Percentiles rank a stretch among this genome's conserved stretches.
phyloP scores from a whole-genome alignment of 345 rosid species.

The Murraya paniculata region DNA sequence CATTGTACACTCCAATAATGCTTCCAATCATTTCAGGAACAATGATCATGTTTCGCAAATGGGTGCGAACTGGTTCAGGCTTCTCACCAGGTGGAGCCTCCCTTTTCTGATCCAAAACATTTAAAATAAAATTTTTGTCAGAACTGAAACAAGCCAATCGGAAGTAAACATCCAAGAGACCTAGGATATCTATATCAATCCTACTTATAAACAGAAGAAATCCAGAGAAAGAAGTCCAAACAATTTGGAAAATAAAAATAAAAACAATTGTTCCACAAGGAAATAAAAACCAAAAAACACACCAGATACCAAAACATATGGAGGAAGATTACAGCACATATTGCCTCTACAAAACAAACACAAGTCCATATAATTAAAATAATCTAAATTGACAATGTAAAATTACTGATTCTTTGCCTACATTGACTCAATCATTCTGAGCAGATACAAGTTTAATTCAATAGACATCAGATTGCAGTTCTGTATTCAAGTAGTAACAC shows the following conservation, averaged over 20 bases:
- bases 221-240: neutral
- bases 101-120: constrained; percentile 58
- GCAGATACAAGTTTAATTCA: neutral
- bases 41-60: constrained; percentile 84
- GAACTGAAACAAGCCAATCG: neutral
- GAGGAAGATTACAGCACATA: neutral
- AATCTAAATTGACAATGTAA: neutral
- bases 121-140: too few species aligned
- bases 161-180: neutral
- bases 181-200: neutral
- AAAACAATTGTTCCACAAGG: neutral
- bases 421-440: neutral
- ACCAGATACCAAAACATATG: neutral
- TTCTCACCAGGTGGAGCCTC: constrained; percentile 96
- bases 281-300: neutral
- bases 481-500: neutral
- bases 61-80: constrained; percentile 93
- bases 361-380: neutral
- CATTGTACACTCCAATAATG: constrained; percentile 88
- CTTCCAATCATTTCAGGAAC: constrained; percentile 99
- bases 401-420: neutral
- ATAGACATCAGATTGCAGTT: neutral
- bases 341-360: neutral
- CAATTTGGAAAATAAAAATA: neutral
- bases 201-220: neutral